Base-by-base conservation (phyloP, 2,329 filamentous ascomycete genomes). In the Eutypella sp. region DNA sequence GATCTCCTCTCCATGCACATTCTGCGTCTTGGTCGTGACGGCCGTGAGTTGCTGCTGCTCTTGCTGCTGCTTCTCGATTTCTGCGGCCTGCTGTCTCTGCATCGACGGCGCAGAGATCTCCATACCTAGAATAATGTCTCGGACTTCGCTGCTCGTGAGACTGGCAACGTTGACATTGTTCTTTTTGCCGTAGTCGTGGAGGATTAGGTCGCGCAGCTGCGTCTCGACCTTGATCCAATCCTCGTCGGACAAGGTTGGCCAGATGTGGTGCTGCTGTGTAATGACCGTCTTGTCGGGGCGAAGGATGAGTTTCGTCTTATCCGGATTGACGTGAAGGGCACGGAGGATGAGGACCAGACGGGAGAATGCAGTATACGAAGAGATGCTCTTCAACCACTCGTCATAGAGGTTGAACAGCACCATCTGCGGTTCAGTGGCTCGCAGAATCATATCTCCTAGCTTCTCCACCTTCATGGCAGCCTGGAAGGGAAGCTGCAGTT, bases 141-240 rank as follows among this genome's bases (percentile, higher is more conserved):
- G 85, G 42, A 99, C 93, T 80, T 99, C 93, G 59, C 88, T 96
- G 64, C 84, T 96, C 1, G 93, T 99, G 69, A 99, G 76, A 66
- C 90, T 96, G 15, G 95, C 95, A 11, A 93, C 92, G 59, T 99
- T 99, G 73, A 99, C 93, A 58, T 97, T 99, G 75, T 99, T 99
- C 80, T 99, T 99, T 81, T 97, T 99, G 63, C 93, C 93, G 64
- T 99, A 99, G 65, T 99, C 93, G 57, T 97, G 96, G 56, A 99
- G 66, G 59, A 99, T 99, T 54, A 99, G 74, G 74, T 99, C 93
- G 66, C 93, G 85, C 36, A 99, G 75, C 63, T 95, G 89, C 39
- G 90, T 90, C 75, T 99, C 93, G n/a, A 99, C 89, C 80, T 96
- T 96, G 70, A 99, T 93, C 93, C 93, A 99, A 52, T 96, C 91